Base-by-base conservation (phyloP, 371 early-diverging fungal species). In the Syncephalastrum monosporum region DNA sequence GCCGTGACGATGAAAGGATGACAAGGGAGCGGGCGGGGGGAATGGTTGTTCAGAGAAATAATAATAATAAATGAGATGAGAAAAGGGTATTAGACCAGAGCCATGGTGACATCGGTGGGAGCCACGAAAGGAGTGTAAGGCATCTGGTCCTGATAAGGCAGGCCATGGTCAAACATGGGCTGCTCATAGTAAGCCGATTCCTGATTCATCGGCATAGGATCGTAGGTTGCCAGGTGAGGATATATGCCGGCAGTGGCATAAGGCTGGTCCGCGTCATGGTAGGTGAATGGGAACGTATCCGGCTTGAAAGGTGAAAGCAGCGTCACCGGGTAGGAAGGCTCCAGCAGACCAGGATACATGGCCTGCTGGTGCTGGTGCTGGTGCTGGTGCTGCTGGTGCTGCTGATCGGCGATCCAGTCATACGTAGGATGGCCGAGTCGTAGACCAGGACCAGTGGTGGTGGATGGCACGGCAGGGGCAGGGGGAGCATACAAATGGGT, bases 241-340 rank as follows among this genome's bases (percentile, higher is more conserved):
- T 33, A 33, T 1, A 33, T 10, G 12, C 10, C 10, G 38, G 38
- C 0, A 33, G 5, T 33, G 10, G 38, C 38, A 33, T 33, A 33
- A 10, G 38, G 10, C 12, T 10, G 38, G 38, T 12, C 38, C 12
- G 38, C 10, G 38, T 10, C 38, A 6, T 33, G 38, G 38, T 10
- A 33, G 12, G 5, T 6, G 10, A 33, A 33, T 2, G 33, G 63
- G 21, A 51, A 56, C 14, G 50, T 33, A 23, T 64, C 65, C 10
- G 75, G 72, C 47, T 72, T 71, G 50, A 71, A 70, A 16, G 71
- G 60, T 8, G 78, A 76, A 24, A 71, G 55, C 10, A 71, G 44
- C 1, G 67, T 72, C 43, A 33, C 38, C 38, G 38, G 38, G 10
- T 33, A 33, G 10, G 38, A 33, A 33, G 38, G 38, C 38, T 33